Evolutionary conservation across 495 filamentous ascomycete genomes (phyloP).

Genomic region (Podospora didyma): DNA sequence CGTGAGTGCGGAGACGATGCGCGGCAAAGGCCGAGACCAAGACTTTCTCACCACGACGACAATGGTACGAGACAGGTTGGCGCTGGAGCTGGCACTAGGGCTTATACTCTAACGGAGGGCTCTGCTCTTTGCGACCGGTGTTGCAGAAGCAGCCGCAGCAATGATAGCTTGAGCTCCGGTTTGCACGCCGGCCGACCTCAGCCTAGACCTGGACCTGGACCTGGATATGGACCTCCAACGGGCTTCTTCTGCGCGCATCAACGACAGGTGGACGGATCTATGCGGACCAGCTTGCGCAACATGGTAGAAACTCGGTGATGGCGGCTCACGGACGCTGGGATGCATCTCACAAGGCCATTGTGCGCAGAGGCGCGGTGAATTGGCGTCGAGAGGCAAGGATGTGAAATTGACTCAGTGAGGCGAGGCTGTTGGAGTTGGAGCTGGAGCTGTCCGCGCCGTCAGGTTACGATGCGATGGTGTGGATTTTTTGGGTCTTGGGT

Average conservation of each 20-base stretch:
- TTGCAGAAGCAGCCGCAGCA: slow-evolving; percentile 10
- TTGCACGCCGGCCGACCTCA: slow-evolving; percentile 19
- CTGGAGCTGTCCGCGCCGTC: no score
- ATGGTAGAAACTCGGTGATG: slow-evolving; percentile 19
- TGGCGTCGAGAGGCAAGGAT: background rate
- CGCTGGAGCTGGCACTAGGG: background rate
- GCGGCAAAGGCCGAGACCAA: background rate
- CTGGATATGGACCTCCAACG: background rate
- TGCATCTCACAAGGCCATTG: slow-evolving; percentile 34
- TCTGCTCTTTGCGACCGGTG: slow-evolving; percentile 10
- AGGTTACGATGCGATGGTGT: slow-evolving; percentile 1
- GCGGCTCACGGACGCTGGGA: slow-evolving; percentile 18
- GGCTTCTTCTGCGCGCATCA: slow-evolving; percentile 25
- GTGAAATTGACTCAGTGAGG: background rate
- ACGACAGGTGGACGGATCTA: slow-evolving; percentile 12
- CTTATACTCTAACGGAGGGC: no score
- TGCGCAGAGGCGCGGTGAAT: slow-evolving; percentile 8
- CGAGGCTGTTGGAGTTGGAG: no score
- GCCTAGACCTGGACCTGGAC: slow-evolving; percentile 16
- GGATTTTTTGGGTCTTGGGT: slow-evolving; percentile 10
- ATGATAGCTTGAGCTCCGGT: slow-evolving; percentile 11
- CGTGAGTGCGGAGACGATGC: background rate
- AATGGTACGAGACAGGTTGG: background rate
- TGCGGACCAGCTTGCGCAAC: slow-evolving; percentile 26
- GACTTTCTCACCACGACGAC: slow-evolving; percentile 2